Base-by-base conservation (phyloP, 2,329 filamentous ascomycete genomes). In the Fusarium sulawesiense region DNA sequence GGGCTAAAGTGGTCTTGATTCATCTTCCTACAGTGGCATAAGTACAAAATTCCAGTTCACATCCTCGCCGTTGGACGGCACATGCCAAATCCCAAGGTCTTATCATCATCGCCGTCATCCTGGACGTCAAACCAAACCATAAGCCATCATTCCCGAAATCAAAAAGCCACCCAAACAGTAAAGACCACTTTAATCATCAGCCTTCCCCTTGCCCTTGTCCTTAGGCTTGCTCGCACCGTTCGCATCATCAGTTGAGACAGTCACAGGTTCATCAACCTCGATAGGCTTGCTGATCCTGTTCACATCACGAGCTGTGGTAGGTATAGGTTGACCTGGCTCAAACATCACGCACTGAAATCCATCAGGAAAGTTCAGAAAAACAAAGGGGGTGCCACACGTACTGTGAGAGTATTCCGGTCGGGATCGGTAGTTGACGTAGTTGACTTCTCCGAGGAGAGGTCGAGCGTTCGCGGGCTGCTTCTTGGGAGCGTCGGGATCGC, bases 171-270 rank as follows among this genome's bases (percentile, higher is more conserved):
- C 1, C 18, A 37, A n/a, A 37, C 16, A 37, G 34, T 37, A 11
- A n/a, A 37, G 34, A n/a, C 16, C 34, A 37, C 34, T 37, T 37
- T 2, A 37, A 10, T 37, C 10, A n/a, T 37, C 5, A 37, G 18
- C 9, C 0, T n/a, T 37, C 5, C 18, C 34, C 34, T n/a, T 37
- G 9, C 11, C 21, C 4, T 21, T 21, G 21, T 21, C 21, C 21
- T 21, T 18, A 18, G 34, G 16, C 34, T 37, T 6, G 9, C 5
- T 37, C 16, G 16, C 16, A 18, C 9, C 16, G 8, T 18, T 6
- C 9, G 6, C 32, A 18, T 37, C 16, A 5, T 1, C 2, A 18
- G 14, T 0, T 32, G 30, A 1, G 0, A 7, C 12, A 30, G 30
- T 14, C 6, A 4, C 14, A 32, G 30, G 4, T 18, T 18, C 16